Base-by-base conservation (phyloP, 306 rosid species). In the Medicago ruthenica region DNA sequence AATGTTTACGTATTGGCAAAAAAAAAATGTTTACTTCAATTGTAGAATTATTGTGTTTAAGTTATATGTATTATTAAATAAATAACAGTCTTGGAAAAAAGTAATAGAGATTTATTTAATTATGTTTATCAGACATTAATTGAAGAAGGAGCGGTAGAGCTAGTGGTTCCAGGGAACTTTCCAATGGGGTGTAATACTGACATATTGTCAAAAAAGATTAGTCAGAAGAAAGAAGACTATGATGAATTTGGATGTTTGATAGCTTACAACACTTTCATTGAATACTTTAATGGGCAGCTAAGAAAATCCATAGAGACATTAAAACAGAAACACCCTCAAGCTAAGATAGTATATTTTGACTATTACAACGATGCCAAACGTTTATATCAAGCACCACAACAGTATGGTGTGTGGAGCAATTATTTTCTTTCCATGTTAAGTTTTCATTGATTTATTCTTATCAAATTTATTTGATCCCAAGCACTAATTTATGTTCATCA, bases 231-330 rank as follows among this genome's bases (percentile, higher is more conserved):
- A 42, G 70, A 14, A 80, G 39, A 58, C 16, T 58, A 22, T 1
- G 87, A 88, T 57, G 36, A 76, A 77, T 57, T 57, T 69, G 86
- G 93, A 21, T 88, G 90, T 31, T 78, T 88, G 76, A 81, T 73
- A 80, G 64, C 76, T 7, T 71, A 68, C 74, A 88, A 88, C 59
- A 27, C 58, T 17, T 81, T 86, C 9, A 44, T 73, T 0, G 62
- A 77, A 79, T 73, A 73, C 36, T 84, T 76, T 12, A 85, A 83
- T 31, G 59, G 34, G 7, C 71, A 76, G 21, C 88, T 88, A 7
- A 76, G 86, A 64, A 39, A 2, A 8, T 57, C 82, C 5, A 59
- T 88, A 1, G 61, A 59, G 58, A 57, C 5, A 40, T 34, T 81
- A 3, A 44, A 73, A 22, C 31, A 36, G 0, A 74, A 82, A 22